Conservation (phyloP, 2,329 filamentous ascomycete species). For the Hirsutella rhossiliensis region DNA sequence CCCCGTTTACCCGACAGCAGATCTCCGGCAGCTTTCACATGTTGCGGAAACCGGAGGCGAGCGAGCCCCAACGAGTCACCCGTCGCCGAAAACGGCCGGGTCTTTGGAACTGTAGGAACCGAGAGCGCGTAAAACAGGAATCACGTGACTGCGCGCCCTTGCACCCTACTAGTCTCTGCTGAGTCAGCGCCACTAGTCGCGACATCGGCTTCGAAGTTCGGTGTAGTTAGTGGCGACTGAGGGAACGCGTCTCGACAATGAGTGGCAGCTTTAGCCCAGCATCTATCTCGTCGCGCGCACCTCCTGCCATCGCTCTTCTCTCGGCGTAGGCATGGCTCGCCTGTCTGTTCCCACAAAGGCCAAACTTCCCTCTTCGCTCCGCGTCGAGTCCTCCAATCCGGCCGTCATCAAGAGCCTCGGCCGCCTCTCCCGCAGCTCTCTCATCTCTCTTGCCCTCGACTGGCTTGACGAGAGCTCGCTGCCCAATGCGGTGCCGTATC, state of each 20-base stretch:
- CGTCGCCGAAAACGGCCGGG: too few relatives aligned
- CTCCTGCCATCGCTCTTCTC: not conserved
- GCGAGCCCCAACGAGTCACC: too few relatives aligned
- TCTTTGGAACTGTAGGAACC: not conserved
- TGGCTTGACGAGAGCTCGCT: slow-evolving; percentile 64
- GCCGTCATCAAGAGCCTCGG: slow-evolving; percentile 54
- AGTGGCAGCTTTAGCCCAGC: not conserved
- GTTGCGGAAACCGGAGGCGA: too few relatives aligned
- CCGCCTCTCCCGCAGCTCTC: slow-evolving; percentile 58
- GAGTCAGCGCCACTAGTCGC: too few relatives aligned
- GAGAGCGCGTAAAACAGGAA: not conserved
- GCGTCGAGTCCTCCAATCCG: slow-evolving; percentile 52
- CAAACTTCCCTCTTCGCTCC: slow-evolving; percentile 58
- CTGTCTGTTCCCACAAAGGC: slow-evolving; percentile 60
- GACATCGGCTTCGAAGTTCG: too few relatives aligned
- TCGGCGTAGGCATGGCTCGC: slow-evolving; percentile 29
- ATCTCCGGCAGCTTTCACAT: too few relatives aligned
- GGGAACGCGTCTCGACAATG: too few relatives aligned
- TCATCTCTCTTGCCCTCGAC: slow-evolving; percentile 60
- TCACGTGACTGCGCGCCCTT: too few relatives aligned
- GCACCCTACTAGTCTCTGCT: too few relatives aligned
- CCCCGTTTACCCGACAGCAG: too few relatives aligned
- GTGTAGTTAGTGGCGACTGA: too few relatives aligned
- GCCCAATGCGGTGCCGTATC: slow-evolving; percentile 32
- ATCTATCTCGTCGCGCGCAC: not conserved